A percentile compares a stretch with the other conserved stretches of the same genome.
Conservation (phyloP, 371 early-diverging fungal genomes). For the Mortierella sp. region DNA sequence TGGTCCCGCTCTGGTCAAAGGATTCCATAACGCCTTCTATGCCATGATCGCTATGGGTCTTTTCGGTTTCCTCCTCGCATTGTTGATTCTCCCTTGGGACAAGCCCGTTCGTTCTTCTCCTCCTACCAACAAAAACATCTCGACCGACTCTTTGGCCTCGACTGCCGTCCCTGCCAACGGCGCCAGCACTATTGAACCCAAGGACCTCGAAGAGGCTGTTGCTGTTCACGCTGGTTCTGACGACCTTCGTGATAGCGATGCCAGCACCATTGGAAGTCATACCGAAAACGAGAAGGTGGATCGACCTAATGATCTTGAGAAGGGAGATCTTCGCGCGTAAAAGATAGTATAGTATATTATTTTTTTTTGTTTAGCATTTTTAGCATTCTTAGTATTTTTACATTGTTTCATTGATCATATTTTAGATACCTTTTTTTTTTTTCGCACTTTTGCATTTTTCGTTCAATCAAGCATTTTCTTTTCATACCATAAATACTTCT, state of each 20-base stretch:
- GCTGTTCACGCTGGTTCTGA: neutral
- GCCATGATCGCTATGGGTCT: constrained; percentile 39
- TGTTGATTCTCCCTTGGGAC: constrained; percentile 39
- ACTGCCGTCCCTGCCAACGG: neutral
- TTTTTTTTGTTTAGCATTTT: neutral
- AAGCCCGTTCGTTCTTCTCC: constrained; percentile 20
- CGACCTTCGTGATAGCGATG: neutral
- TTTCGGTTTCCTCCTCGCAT: constrained; percentile 26
- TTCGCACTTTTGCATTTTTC: too few species aligned
- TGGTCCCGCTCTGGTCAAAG: constrained; percentile 36
- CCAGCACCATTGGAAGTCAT: neutral
- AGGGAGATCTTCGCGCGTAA: neutral
- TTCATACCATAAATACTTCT: neutral
- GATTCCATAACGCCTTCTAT: constrained; percentile 46
- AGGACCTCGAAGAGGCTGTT: neutral
- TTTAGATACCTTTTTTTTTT: too few species aligned
- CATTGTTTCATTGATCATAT: neutral
- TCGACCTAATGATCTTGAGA: neutral
- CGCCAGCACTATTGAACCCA: neutral
- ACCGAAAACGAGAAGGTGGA: neutral
- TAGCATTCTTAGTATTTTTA: neutral
- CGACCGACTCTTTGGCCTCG: neutral
- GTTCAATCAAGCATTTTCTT: neutral
- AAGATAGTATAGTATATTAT: neutral
- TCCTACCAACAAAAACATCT: neutral